Conservation (phyloP, 2,329 filamentous ascomycete genomes). For the Blumeriella jaapii region DNA sequence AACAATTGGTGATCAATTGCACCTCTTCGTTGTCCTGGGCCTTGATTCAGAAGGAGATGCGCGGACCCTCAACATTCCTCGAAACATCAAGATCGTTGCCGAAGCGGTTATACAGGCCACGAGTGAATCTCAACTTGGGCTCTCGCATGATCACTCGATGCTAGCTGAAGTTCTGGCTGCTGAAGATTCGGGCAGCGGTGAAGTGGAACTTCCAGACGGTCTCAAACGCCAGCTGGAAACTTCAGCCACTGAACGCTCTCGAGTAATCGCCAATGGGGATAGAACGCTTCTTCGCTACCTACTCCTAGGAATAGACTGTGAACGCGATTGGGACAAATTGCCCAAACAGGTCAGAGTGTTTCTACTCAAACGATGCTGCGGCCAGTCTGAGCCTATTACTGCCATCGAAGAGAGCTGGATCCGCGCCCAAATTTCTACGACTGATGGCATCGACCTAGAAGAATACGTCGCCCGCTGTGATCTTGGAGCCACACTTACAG, state of each 20-base stretch:
- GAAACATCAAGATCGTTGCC: constrained; percentile 15
- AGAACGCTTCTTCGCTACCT: background rate
- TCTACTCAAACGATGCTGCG: constrained; percentile 1
- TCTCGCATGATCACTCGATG: constrained; percentile 17
- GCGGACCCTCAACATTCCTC: constrained; percentile 9
- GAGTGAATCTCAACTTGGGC: constrained; percentile 13
- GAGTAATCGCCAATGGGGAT: background rate
- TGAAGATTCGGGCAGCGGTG: background rate
- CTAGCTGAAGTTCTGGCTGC: constrained; percentile 10
- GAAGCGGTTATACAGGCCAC: constrained; percentile 17
- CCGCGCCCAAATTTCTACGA: constrained; percentile 15
- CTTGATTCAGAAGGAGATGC: constrained; percentile 4
- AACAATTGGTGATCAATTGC: constrained; percentile 2
- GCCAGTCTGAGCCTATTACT: background rate
- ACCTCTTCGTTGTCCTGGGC: constrained; percentile 6
- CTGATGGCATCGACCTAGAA: constrained; percentile 1
- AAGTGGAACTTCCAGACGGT: constrained; percentile 8
- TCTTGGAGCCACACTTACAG: constrained; percentile 12
- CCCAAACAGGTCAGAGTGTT: background rate
- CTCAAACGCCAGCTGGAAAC: constrained; percentile 15
- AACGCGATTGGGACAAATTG: constrained; percentile 1
- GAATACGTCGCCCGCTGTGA: constrained; percentile 15
- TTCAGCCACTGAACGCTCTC: background rate
- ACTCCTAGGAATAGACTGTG: constrained; percentile 1
- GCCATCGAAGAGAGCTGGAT: constrained; percentile 5